A percentile compares a stretch with the other conserved stretches of the same genome.
These are phyloP conservation scores for Protostelium mycophagum DNA, from an alignment of 78 protist genomes.

Conservation along the genomic window DNA sequence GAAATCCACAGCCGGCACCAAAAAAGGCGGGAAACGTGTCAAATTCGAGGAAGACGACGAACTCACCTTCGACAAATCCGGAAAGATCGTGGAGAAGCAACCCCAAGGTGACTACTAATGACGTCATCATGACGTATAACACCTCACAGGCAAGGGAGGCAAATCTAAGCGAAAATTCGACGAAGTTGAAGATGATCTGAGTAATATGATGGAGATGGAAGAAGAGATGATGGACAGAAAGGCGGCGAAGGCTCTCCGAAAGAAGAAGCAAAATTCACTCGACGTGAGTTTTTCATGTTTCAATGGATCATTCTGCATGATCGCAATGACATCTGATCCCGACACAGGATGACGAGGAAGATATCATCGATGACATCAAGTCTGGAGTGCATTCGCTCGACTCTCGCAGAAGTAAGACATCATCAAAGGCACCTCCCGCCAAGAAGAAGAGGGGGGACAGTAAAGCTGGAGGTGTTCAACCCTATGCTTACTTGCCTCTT, in stretches of 20 bases:
- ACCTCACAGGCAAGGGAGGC: background rate
- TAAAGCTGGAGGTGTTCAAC: slow-evolving; percentile 3
- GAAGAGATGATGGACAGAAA: background rate
- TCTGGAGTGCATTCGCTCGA: background rate
- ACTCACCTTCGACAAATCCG: background rate
- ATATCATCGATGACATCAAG: background rate
- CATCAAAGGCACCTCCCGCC: background rate
- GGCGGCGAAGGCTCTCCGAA: background rate
- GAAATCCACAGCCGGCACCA: too few relatives aligned
- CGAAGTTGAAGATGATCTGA: background rate
- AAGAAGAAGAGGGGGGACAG: background rate
- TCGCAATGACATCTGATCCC: too few relatives aligned
- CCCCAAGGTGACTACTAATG: too few relatives aligned
- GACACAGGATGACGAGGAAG: background rate
- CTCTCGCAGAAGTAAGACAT: background rate
- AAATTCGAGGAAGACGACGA: background rate
- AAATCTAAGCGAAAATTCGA: background rate
- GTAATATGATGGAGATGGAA: background rate
- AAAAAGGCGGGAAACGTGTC: background rate
- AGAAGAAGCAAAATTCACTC: too few relatives aligned
- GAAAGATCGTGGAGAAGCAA: background rate
- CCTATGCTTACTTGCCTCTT: slow-evolving; percentile 42
- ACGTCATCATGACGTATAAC: too few relatives aligned
- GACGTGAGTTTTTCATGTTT: too few relatives aligned
- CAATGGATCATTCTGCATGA: too few relatives aligned